Base-by-base conservation (phyloP, 2,329 filamentous ascomycete genomes). In the Aspergillus hiratsukae region DNA sequence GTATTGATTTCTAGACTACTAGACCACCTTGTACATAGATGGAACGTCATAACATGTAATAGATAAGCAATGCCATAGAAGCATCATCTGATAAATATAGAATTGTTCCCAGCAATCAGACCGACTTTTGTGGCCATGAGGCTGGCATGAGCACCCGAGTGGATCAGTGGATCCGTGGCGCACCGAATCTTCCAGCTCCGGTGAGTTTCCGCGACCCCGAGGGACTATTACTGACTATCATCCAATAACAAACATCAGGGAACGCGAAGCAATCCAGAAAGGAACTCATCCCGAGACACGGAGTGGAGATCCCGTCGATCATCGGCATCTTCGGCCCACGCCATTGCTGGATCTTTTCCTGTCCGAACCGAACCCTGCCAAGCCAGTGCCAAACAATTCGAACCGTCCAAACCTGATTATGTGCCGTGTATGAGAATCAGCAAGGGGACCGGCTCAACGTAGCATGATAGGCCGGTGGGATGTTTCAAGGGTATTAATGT, bases 1-100 rank as follows among this genome's bases (percentile, higher is more conserved):
- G 49, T 72, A 64, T 54, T 71, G 52, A 64, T 11, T 31, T 21
- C 10, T 41, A 37, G n/a, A 31, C 14, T 51, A 21, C 14, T 17
- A n/a, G n/a, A n/a, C n/a, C n/a, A n/a, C 40, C 29, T 51, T 31
- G 31, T 35, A 51, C 10, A 51, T 19, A 51, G 31, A 17, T 35
- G 31, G 5, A 21, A 19, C 11, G 35, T 11, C 21, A 23, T 35
- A 23, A 40, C 35, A 17, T 17, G 35, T 8, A 40, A 45, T 45
- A 45, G 41, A 45, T 1, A 45, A 45, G 21, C 8, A 19, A 45
- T 45, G 41, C 41, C n/a, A 45, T 4, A 23, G 41, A 45, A 10
- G n/a, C n/a, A 35, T 14, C 31, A 35, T 35, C 14, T 14, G 31
- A 17, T 5, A 35, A 35, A 35, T 35, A 35, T 35, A 35, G 31